Percentiles rank a stretch among this genome's conserved stretches.
Conservation (phyloP, 768 basidiomycete genomes). For the Serendipita sp. region DNA sequence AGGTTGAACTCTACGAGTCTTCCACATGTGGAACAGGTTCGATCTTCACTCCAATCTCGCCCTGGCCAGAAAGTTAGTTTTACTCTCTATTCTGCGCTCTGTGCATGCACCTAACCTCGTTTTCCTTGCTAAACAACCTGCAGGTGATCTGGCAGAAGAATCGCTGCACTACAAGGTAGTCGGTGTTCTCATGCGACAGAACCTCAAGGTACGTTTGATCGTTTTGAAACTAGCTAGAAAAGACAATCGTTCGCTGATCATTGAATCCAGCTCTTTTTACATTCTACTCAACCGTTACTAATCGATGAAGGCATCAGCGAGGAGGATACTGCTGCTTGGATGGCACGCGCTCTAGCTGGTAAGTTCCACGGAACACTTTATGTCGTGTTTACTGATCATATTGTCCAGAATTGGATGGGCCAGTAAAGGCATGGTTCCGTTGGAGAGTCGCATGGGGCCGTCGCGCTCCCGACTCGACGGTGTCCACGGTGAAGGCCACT, state of each 20-base stretch:
- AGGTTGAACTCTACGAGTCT: neutral
- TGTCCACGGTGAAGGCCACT: neutral
- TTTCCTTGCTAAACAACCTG: too few species aligned
- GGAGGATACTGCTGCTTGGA: neutral
- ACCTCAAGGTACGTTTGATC: neutral
- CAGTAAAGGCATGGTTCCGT: neutral
- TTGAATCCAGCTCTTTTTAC: neutral
- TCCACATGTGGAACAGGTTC: neutral
- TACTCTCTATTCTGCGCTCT: neutral
- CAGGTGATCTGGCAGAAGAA: neutral
- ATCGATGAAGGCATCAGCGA: neutral
- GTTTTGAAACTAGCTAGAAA: neutral
- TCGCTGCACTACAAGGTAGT: neutral
- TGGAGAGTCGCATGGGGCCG: constrained; percentile 1
- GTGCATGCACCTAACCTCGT: neutral
- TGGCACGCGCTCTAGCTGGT: neutral
- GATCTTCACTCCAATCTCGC: neutral
- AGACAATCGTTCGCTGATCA: too few species aligned
- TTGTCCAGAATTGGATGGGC: neutral
- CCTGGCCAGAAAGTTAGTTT: neutral
- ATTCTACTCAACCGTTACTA: neutral
- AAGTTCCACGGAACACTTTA: neutral
- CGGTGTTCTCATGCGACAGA: neutral
- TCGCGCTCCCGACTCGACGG: neutral
- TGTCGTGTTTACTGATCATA: neutral